A percentile compares a stretch with the other conserved stretches of the same genome.
phyloP scores from a whole-genome alignment of 2,329 filamentous ascomycete species.

The Epichloe brachyelytri region DNA sequence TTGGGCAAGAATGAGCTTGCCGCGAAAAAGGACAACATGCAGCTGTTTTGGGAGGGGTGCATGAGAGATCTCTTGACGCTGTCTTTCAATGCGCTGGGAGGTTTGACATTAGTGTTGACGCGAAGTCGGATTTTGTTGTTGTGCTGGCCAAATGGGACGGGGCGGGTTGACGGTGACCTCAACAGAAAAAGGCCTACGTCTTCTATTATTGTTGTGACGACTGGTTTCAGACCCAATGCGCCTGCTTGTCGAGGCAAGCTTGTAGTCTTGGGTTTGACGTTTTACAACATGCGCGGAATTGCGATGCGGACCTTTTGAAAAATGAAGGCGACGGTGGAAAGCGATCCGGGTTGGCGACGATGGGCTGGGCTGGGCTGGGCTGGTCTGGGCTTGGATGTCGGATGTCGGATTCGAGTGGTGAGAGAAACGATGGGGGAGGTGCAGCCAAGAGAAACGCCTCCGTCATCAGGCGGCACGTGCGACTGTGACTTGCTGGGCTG shows the following conservation, averaged over 20 bases:
- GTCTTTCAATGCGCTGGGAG: neutral
- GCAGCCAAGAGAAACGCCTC: neutral
- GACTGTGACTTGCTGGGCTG: neutral
- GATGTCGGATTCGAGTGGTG: neutral
- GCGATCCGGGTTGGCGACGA: neutral
- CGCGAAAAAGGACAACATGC: neutral
- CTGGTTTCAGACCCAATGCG: neutral
- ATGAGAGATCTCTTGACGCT: neutral
- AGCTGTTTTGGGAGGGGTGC: neutral
- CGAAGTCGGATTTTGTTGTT: neutral
- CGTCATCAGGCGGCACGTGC: slow-evolving; percentile 1
- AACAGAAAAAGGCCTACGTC: neutral
- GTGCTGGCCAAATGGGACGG: neutral
- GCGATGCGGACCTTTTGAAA: neutral
- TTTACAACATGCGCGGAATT: neutral
- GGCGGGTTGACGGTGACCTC: neutral
- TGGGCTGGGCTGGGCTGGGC: neutral
- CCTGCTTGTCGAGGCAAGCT: neutral
- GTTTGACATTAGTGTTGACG: neutral
- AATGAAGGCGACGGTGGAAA: neutral
- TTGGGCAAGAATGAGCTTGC: slow-evolving; percentile 9
- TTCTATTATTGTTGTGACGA: neutral
- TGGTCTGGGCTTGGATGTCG: neutral
- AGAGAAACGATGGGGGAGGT: neutral
- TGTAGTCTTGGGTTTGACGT: neutral